Base-by-base conservation (phyloP, 1,284 basidiomycete species). In the Pholiota adiposa region DNA sequence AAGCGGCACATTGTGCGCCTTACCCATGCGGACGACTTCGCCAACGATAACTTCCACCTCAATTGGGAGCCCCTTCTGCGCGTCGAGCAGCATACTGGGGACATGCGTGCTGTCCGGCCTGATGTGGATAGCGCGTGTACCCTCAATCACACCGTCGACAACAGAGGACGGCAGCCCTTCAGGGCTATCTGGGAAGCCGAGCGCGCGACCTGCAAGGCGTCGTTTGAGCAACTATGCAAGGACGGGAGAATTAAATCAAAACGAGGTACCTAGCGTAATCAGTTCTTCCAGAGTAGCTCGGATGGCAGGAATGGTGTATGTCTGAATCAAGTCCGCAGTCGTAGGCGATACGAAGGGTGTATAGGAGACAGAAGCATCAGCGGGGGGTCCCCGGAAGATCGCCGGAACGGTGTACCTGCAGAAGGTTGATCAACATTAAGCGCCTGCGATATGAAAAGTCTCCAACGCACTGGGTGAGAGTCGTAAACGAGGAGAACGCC, bases 21-120 rank as follows among this genome's bases (percentile, higher is more conserved):
- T 75, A 0, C 83, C 88, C 70, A 83, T 75, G 40, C 81, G 73
- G 11, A 88, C 79, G 0, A 87, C 81, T 51, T 86, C 83, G 0
- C 88, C 87, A 11, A 88, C 66, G 58, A 89, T 86, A 14, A 79
- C 85, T 67, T 89, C 87, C 0, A 89, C 81, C 70, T 90, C 88
- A 59, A 89, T 82, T 8, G 88, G 86, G 43, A 75, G 74, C 3
- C 78, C 81, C 18, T 73, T 76, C 63, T 83, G 78, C 40, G 79
- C 74, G 69, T 89, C 87, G 11, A 88, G 75, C 33, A 89, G 72
- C 85, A 88, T 88, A 66, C 86, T 88, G 4, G 85, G 79, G 49
- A 79, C 74, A 56, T 87, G 81, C 11, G 60, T 75, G 64, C 75
- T 81, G 7, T 80, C 75, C 2, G 84, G 76, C 29, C 65, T 65